These are phyloP conservation scores for Nemania sp. DNA, from an alignment of 2,329 filamentous ascomycete genomes.

Conservation along the genomic window DNA sequence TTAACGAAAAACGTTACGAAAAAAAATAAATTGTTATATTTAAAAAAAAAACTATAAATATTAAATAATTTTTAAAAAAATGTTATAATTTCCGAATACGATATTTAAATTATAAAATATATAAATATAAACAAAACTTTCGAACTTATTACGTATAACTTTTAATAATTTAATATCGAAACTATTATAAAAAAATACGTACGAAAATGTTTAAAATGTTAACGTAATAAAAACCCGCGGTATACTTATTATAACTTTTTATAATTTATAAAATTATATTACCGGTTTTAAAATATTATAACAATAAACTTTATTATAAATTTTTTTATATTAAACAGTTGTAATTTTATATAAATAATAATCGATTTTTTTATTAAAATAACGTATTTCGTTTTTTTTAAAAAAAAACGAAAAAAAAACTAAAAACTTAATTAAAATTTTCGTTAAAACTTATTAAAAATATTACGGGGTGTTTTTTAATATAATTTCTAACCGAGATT, in stretches of 20 bases:
- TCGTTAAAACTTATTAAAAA: background rate
- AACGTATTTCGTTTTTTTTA: background rate
- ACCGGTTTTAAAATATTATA: background rate
- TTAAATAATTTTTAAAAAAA: background rate
- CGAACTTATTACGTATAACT: background rate
- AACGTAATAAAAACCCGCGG: background rate
- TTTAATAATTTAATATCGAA: background rate
- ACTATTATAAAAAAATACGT: background rate
- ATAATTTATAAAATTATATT: background rate
- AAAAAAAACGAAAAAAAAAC: background rate
- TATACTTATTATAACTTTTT: background rate
- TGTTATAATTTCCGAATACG: background rate
- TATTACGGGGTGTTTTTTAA: background rate
- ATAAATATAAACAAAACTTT: constrained; percentile 2
- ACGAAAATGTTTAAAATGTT: background rate
- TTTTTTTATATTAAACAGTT: background rate
- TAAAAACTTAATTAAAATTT: background rate
- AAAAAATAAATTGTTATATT: background rate
- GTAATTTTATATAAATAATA: no score
- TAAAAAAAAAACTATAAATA: background rate
- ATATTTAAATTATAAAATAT: background rate
- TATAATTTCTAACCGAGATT: background rate
- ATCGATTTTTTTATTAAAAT: no score
- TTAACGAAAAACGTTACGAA: background rate
- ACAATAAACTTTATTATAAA: background rate